Evolutionary conservation across 2,329 filamentous ascomycete genomes (phyloP).

Genomic region (Fusarium nematophilum): DNA sequence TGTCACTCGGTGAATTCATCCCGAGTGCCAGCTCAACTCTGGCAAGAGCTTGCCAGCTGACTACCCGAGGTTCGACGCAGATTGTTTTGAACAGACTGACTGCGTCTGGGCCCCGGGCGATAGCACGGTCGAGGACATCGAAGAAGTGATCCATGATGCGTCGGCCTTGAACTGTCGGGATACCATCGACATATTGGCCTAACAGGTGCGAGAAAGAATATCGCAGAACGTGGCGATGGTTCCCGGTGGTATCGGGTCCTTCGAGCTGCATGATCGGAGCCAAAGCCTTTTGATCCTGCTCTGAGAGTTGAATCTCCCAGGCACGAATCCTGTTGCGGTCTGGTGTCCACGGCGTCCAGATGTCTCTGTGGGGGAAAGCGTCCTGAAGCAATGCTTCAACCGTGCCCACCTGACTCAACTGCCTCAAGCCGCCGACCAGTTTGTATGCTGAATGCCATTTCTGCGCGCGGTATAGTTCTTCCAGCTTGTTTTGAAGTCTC

Average conservation of each 20-base stretch:
- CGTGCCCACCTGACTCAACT: not conserved
- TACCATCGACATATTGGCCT: not conserved
- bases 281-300: not conserved
- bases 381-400: constrained; percentile 1
- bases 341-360: constrained; percentile 22
- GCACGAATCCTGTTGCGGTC: constrained; percentile 4
- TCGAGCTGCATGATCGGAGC: constrained; percentile 12
- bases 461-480: not conserved
- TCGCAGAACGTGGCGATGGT: constrained; percentile 15
- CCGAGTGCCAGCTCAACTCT: constrained; percentile 15
- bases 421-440: constrained; percentile 9
- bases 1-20: not conserved
- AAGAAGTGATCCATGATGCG: constrained; percentile 19
- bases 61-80: constrained; percentile 9
- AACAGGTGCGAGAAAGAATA: constrained; percentile 13
- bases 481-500: constrained; percentile 6
- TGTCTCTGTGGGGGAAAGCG: constrained; percentile 7
- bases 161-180: constrained; percentile 5
- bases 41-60: constrained; percentile 13
- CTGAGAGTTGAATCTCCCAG: constrained; percentile 12
- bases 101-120: constrained; percentile 15
- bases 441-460: constrained; percentile 11
- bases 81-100: constrained; percentile 10
- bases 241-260: constrained; percentile 16
- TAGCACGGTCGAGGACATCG: constrained; percentile 5